A percentile compares a stretch with the other conserved stretches of the same genome.
phyloP scores from a whole-genome alignment of 129 eudicot genomes.

The Chrysanthemum seticuspe region DNA sequence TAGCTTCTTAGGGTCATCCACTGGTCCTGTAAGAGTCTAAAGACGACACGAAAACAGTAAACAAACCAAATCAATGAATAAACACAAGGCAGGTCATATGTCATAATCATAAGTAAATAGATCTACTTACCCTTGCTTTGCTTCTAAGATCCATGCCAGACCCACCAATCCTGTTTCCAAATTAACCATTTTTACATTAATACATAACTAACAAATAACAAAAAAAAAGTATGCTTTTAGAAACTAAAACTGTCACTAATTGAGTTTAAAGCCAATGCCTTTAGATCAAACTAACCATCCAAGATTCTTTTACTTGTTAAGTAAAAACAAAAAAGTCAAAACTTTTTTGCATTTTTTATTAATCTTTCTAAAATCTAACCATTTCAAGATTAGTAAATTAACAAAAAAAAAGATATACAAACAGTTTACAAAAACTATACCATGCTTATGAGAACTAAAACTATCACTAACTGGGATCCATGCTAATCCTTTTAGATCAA shows the following conservation, averaged over 20 bases:
- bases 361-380: neutral
- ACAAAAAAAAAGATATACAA: no score
- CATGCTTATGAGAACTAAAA: no score
- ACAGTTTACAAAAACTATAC: no score
- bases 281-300: neutral
- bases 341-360: neutral
- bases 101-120: neutral
- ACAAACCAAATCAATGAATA: neutral
- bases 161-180: constrained; percentile 78
- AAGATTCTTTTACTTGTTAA: constrained; percentile 13
- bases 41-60: neutral
- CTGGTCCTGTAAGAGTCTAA: constrained; percentile 76
- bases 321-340: constrained; percentile 16
- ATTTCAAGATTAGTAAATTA: no score
- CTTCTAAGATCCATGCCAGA: constrained; percentile 86
- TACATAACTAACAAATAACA: neutral
- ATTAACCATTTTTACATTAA: constrained; percentile 21
- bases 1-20: constrained; percentile 61
- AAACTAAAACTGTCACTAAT: neutral
- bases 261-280: neutral
- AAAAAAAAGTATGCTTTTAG: neutral
- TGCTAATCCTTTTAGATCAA: no score
- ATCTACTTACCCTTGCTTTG: constrained; percentile 77
- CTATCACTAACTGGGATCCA: no score
- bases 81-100: neutral